These are phyloP conservation scores for Dioscorea dumetorum DNA, from an alignment of 106 monocot species.

Conservation along the genomic window DNA sequence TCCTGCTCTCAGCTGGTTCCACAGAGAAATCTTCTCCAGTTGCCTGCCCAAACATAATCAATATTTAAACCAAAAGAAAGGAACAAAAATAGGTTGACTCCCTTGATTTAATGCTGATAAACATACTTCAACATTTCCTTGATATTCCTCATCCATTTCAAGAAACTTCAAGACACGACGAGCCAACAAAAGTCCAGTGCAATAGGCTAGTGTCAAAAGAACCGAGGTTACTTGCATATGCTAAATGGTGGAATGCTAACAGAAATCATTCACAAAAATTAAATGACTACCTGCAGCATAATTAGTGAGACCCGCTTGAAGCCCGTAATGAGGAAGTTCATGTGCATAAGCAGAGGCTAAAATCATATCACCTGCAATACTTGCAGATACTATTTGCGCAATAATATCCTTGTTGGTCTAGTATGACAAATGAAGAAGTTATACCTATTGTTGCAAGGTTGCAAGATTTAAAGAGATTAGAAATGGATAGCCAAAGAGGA, in stretches of 20 bases:
- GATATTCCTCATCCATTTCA: conserved; percentile 79
- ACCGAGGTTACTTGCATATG: background rate
- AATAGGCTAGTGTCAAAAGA: conserved; percentile 45
- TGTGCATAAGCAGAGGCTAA: conserved; percentile 79
- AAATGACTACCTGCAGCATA: conserved; percentile 71
- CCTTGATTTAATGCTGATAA: background rate
- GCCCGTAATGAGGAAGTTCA: conserved; percentile 80
- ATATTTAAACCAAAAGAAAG: background rate
- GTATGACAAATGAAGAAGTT: background rate
- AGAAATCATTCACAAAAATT: background rate
- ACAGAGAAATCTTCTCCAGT: conserved; percentile 89
- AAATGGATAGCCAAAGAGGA: conserved; percentile 5
- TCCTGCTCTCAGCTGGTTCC: conserved; percentile 80
- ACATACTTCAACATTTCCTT: conserved; percentile 82
- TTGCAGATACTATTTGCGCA: conserved; percentile 79
- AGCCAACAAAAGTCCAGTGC: conserved; percentile 91
- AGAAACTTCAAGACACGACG: conserved; percentile 75
- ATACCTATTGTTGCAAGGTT: background rate
- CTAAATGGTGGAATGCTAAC: background rate
- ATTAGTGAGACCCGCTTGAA: conserved; percentile 91
- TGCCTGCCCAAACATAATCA: conserved; percentile 28
- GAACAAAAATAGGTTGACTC: no score
- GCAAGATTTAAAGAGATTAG: background rate
- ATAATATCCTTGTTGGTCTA: conserved; percentile 76
- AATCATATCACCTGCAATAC: conserved; percentile 72